Evolutionary conservation across 345 rosid species (phyloP), one percentile per base, ranked within the genome.

Genomic region (Jatropha curcas): DNA sequence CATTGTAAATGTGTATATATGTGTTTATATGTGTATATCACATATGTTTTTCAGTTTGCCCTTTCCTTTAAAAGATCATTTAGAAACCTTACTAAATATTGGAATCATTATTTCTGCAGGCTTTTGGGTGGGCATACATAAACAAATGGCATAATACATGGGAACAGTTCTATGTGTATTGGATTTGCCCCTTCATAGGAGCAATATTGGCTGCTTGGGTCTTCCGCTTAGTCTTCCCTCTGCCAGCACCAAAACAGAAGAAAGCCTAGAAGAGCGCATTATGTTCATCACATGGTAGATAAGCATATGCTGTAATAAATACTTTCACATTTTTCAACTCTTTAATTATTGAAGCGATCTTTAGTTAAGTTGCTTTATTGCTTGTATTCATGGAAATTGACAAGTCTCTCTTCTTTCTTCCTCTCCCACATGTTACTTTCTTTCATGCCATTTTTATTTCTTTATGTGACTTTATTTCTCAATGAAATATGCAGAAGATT

Each of bases 111-210:
- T 34, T 60, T 55, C 22, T 0, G 20, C 86, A 95, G 98, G 99
- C 99, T 19, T 95, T 87, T 67, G 99, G 97, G 10, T 95, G 99
- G 99, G 97, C 94, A 22, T 95, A 88, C 61, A 52, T 91, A 48
- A 77, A 90, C 89, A 91, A 84, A 25, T 63, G 92, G 82, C 99
- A 95, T 77, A 79, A 84, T 80, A 88, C 94, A 63, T 93, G 96
- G 98, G 94, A 93, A 72, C 99, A 95, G 65, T 76, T 90, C 67
- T 95, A 93, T 39, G 98, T 95, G 25, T 88, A 93, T 69, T 95
- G 98, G 99, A 69, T 95, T 63, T 84, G 96, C 78, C 96, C 99
- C 33, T 93, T 88, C 64, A 74, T 85, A 1, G 99, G 99, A 68
- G 88, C 98, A 8, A 84, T 88, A 63, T 68, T 83, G 69, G 93